Conservation (phyloP, 768 basidiomycete genomes). For the Sporobolomyces pararoseus region DNA sequence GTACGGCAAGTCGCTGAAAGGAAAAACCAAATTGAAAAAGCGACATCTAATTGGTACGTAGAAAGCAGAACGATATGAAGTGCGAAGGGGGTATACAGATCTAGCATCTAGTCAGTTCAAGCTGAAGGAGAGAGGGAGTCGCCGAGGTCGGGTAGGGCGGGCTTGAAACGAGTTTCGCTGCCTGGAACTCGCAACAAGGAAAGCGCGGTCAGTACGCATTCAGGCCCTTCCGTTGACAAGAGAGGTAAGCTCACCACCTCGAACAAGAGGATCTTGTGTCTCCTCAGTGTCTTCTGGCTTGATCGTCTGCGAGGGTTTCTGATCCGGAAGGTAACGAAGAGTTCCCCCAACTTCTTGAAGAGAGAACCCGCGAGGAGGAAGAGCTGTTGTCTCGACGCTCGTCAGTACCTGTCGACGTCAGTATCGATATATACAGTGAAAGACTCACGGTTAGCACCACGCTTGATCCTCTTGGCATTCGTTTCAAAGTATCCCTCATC, state of each 20-base stretch:
- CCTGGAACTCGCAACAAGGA: neutral
- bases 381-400: neutral
- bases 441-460: neutral
- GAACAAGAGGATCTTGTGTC: neutral
- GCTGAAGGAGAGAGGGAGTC: neutral
- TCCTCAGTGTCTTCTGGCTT: neutral
- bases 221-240: neutral
- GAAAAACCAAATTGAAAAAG: neutral
- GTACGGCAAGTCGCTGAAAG: no score
- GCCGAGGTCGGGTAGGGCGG: neutral
- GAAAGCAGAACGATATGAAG: neutral
- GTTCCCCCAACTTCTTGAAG: constrained; percentile 7
- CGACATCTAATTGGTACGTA: neutral
- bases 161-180: constrained; percentile 3
- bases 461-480: constrained; percentile 8
- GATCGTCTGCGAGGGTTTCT: constrained; percentile 11
- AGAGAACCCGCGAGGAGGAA: constrained; percentile 12
- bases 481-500: neutral
- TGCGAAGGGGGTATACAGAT: neutral
- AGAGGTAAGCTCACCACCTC: neutral
- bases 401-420: neutral
- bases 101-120: neutral
- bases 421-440: neutral
- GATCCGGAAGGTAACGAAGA: constrained; percentile 5
- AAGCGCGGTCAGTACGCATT: neutral